phyloP scores from a whole-genome alignment of 2,329 filamentous ascomycete genomes.

The Alternaria brassicae region DNA sequence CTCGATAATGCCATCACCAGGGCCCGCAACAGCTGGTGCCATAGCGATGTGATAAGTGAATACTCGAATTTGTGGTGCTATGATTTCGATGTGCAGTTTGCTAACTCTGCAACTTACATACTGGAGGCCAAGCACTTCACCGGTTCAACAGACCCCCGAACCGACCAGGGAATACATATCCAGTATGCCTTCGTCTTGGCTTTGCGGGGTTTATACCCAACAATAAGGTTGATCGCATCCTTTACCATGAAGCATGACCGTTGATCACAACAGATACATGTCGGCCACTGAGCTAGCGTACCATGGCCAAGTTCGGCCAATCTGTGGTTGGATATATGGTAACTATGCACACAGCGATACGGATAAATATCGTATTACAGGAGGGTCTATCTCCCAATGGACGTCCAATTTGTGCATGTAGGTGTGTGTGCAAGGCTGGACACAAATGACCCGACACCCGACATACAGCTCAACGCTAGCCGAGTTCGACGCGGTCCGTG shows the following conservation, averaged over 20 bases:
- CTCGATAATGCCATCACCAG: constrained; percentile 43
- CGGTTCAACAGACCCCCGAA: constrained; percentile 1
- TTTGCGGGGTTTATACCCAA: constrained; percentile 22
- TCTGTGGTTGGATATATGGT: background rate
- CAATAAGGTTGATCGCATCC: constrained; percentile 6
- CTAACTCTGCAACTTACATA: background rate
- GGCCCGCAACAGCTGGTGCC: constrained; percentile 29
- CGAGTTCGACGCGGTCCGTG: constrained; percentile 5
- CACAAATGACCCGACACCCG: constrained; percentile 9
- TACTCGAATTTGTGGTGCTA: background rate
- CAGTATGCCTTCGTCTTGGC: constrained; percentile 30
- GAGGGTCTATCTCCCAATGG: background rate
- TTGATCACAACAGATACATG: background rate
- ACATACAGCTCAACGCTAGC: constrained; percentile 2
- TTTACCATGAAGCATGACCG: constrained; percentile 4
- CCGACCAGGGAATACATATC: background rate
- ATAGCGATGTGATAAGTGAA: constrained; percentile 19
- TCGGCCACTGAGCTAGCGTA: background rate
- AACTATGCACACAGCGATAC: background rate
- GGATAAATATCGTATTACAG: background rate
- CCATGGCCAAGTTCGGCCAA: background rate
- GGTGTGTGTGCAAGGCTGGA: background rate
- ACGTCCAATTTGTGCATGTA: background rate
- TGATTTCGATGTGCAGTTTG: background rate
- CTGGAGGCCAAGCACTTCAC: background rate